Evolutionary conservation across 257 asterid genomes (phyloP).

Genomic region (Misopates orontium): DNA sequence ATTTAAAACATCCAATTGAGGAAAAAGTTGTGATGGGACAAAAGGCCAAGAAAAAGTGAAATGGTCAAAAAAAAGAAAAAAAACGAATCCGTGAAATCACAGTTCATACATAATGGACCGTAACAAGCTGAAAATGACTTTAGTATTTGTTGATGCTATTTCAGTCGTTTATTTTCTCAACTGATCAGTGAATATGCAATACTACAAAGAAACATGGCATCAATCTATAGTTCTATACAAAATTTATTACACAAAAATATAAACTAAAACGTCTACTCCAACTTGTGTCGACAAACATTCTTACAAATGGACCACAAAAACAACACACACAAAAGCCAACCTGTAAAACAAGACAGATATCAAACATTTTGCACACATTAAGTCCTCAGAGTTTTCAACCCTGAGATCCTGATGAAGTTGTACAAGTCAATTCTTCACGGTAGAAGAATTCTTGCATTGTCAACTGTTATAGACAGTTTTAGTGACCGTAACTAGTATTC

Average conservation of each 20-base stretch:
- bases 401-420: too few relatives aligned
- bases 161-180: too few relatives aligned
- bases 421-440: too few relatives aligned
- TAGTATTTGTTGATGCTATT: neutral
- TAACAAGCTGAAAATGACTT: neutral
- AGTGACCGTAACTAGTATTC: constrained; percentile 29
- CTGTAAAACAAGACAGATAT: constrained; percentile 14
- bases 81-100: neutral
- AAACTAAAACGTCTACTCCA: constrained; percentile 2
- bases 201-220: too few relatives aligned
- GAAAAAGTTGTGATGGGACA: neutral
- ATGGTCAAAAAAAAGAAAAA: neutral
- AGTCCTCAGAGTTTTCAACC: neutral
- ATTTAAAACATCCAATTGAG: neutral
- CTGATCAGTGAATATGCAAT: too few relatives aligned
- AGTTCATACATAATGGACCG: neutral
- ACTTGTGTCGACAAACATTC: constrained; percentile 7
- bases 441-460: neutral
- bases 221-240: too few relatives aligned
- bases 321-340: constrained; percentile 17
- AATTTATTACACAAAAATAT: neutral
- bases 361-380: constrained; percentile 27
- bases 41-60: constrained; percentile 8
- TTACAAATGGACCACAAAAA: constrained; percentile 20
- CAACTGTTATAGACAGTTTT: constrained; percentile 29